Percentiles rank a stretch among this genome's conserved stretches.
Conservation (phyloP, 306 rosid genomes). For the Sesbania bispinosa region DNA sequence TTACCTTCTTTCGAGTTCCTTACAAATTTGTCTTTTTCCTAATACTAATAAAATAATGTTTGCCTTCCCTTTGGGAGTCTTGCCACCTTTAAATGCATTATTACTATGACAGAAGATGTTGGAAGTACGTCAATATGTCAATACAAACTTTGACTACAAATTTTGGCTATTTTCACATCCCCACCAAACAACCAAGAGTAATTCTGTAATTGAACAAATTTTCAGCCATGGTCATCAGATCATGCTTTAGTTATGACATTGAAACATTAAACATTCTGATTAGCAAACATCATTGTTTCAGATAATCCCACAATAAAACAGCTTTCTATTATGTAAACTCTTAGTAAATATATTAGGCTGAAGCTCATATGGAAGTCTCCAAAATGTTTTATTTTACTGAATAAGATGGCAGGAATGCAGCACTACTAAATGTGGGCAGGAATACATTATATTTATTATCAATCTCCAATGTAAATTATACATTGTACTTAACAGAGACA, state of each 20-base stretch:
- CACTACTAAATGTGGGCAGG: background rate
- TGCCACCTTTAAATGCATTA: background rate
- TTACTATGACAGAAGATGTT: background rate
- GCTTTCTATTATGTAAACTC: background rate
- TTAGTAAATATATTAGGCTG: background rate
- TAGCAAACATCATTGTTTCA: background rate
- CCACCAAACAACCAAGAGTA: too few species aligned
- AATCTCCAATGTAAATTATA: background rate
- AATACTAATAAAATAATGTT: background rate
- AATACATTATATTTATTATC: background rate
- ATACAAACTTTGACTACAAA: too few species aligned
- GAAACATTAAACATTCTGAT: background rate
- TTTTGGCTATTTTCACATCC: too few species aligned
- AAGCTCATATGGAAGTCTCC: background rate
- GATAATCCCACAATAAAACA: background rate
- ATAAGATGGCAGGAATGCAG: background rate
- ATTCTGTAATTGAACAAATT: too few species aligned
- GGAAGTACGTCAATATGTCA: too few species aligned
- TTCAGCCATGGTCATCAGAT: too few species aligned
- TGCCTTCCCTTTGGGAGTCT: background rate
- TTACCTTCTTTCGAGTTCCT: background rate
- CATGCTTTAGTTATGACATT: background rate
- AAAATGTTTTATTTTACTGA: background rate
- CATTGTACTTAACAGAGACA: background rate
- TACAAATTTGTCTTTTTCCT: background rate